A percentile compares a stretch with the other conserved stretches of the same genome.
Evolutionary conservation across 805 yeast genomes (phyloP).

Genomic region (Pichia ethanolica): DNA sequence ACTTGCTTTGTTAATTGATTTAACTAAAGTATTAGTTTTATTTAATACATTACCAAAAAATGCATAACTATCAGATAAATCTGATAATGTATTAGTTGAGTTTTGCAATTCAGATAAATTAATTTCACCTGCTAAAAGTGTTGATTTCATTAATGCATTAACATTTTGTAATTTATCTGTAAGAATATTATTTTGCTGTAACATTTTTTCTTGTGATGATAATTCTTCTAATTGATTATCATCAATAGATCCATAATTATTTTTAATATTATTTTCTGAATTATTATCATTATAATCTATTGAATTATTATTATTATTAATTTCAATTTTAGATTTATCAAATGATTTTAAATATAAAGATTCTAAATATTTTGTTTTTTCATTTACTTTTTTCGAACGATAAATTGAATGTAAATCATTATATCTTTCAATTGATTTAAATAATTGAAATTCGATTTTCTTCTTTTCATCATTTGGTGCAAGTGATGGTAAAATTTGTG

Average conservation of each 20-base stretch:
- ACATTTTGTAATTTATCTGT: constrained; percentile 42
- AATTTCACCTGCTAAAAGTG: constrained; percentile 44
- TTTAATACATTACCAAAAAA: constrained; percentile 35
- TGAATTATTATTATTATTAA: not conserved
- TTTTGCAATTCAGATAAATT: constrained; percentile 41
- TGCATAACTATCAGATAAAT: constrained; percentile 35
- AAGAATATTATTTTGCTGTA: constrained; percentile 39
- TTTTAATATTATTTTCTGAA: not conserved
- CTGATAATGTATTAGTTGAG: constrained; percentile 36
- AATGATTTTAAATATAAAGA: constrained; percentile 7
- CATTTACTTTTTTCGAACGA: constrained; percentile 22
- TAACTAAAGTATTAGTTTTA: constrained; percentile 39
- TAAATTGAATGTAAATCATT: constrained; percentile 21
- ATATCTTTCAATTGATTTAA: constrained; percentile 17
- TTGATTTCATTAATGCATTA: constrained; percentile 39
- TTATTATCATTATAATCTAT: not conserved
- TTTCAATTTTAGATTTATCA: constrained; percentile 6
- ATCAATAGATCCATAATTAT: constrained; percentile 15
- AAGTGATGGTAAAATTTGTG: constrained; percentile 7
- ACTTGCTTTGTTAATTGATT: constrained; percentile 46
- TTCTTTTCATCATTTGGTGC: constrained; percentile 1
- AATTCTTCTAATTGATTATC: constrained; percentile 22
- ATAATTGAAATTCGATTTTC: constrained; percentile 11
- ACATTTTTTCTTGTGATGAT: constrained; percentile 33
- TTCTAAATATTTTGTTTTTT: constrained; percentile 16